These are phyloP conservation scores for Cordyceps cicadae DNA, from an alignment of 2,329 filamentous ascomycete species.

Conservation along the genomic window DNA sequence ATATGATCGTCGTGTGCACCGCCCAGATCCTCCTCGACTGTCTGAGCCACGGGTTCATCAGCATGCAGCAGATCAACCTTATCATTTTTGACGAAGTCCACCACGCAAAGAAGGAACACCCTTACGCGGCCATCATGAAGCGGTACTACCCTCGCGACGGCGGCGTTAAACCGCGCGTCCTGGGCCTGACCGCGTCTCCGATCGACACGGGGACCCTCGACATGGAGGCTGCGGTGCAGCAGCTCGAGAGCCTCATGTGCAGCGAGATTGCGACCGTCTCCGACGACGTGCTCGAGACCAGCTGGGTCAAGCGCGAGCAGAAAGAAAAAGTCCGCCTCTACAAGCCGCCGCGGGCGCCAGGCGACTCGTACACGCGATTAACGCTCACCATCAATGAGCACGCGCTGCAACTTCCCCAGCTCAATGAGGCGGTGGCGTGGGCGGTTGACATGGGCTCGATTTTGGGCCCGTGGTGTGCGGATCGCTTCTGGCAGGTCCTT, in stretches of 20 bases:
- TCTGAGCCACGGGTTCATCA: constrained; percentile 69
- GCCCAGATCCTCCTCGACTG: constrained; percentile 77
- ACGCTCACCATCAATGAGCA: constrained; percentile 45
- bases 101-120: constrained; percentile 88
- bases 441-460: constrained; percentile 46
- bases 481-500: constrained; percentile 68
- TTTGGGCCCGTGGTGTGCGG: constrained; percentile 77
- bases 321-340: constrained; percentile 46
- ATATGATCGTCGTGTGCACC: constrained; percentile 87
- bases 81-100: constrained; percentile 95
- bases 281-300: constrained; percentile 26
- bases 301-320: constrained; percentile 20
- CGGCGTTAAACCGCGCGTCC: constrained; percentile 56
- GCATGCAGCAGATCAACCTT: constrained; percentile 76
- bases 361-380: constrained; percentile 54
- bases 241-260: constrained; percentile 70
- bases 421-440: constrained; percentile 54
- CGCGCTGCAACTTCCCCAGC: constrained; percentile 32
- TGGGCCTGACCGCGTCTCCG: constrained; percentile 96
- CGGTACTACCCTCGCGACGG: constrained; percentile 62
- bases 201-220: constrained; percentile 70
- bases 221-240: constrained; percentile 58
- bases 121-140: constrained; percentile 83
- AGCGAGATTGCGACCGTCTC: constrained; percentile 71
- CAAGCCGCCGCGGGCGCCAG: constrained; percentile 32